These are phyloP conservation scores for Alternaria infectoria DNA, from an alignment of 2,329 filamentous ascomycete species.

Conservation along the genomic window DNA sequence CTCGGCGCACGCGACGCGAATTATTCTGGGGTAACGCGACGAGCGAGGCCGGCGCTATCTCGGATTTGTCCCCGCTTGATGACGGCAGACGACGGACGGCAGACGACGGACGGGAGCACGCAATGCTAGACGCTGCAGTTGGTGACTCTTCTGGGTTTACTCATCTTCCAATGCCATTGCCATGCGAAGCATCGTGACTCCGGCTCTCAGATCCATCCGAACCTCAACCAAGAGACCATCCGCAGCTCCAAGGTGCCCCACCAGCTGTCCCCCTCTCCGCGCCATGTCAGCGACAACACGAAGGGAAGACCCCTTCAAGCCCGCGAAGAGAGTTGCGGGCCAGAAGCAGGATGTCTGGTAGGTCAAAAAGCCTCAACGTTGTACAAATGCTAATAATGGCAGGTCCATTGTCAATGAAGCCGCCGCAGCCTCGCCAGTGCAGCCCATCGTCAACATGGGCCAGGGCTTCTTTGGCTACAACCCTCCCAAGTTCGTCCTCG, in stretches of 20 bases:
- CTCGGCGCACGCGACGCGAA: slow-evolving; percentile 19
- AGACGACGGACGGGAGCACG: slow-evolving; percentile 35
- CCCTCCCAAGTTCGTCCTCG: slow-evolving; percentile 85
- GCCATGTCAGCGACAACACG: slow-evolving; percentile 46
- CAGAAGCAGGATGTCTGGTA: slow-evolving; percentile 67
- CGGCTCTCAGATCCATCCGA: slow-evolving; percentile 7
- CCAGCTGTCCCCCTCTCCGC: slow-evolving; percentile 28
- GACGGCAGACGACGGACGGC: slow-evolving; percentile 33
- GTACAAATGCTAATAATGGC: not conserved
- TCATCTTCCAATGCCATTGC: not conserved
- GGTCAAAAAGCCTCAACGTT: not conserved
- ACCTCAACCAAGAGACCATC: not conserved
- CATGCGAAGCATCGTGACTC: slow-evolving; percentile 22
- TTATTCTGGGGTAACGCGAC: slow-evolving; percentile 17
- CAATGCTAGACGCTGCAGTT: slow-evolving; percentile 23
- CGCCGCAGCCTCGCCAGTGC: slow-evolving; percentile 66
- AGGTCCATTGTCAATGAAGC: slow-evolving; percentile 73
- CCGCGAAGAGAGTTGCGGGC: slow-evolving; percentile 60
- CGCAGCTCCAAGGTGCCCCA: slow-evolving; percentile 10
- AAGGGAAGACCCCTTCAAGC: slow-evolving; percentile 56
- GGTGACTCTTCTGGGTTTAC: not conserved
- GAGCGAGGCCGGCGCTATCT: slow-evolving; percentile 17
- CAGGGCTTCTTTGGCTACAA: slow-evolving; percentile 91
- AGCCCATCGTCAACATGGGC: slow-evolving; percentile 73
- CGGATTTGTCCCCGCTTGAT: slow-evolving; percentile 32